Conservation (phyloP, 2,329 filamentous ascomycete species). For the Fusarium sp. region DNA sequence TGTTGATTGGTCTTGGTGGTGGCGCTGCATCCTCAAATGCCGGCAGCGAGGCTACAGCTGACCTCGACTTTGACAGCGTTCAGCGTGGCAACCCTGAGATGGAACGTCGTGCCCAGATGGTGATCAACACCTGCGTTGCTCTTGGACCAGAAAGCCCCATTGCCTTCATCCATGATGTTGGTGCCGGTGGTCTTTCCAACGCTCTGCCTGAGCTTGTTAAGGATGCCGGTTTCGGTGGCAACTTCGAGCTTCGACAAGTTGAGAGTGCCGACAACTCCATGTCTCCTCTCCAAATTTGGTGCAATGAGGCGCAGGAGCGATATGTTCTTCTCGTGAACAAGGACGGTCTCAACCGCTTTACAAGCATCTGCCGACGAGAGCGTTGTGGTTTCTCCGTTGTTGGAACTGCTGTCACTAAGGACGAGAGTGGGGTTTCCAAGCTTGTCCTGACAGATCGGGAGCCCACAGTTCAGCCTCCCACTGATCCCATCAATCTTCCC, state of each 20-base stretch:
- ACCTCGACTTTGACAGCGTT: conserved; percentile 96
- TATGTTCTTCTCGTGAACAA: conserved; percentile 92
- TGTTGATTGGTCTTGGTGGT: conserved; percentile 96
- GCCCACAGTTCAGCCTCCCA: conserved; percentile 73
- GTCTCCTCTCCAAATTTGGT: conserved; percentile 95
- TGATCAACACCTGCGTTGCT: conserved; percentile 92
- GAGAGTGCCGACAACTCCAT: conserved; percentile 91
- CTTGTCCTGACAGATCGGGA: conserved; percentile 86
- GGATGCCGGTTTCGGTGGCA: conserved; percentile 89
- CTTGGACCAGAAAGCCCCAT: conserved; percentile 90
- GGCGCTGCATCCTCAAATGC: conserved; percentile 93
- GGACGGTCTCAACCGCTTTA: conserved; percentile 82
- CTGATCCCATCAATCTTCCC: conserved; percentile 83
- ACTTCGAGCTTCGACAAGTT: conserved; percentile 93
- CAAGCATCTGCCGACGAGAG: conserved; percentile 78
- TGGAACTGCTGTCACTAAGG: conserved; percentile 75
- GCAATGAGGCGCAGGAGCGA: conserved; percentile 95
- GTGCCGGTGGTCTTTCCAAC: conserved; percentile 81
- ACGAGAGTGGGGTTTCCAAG: conserved; percentile 72
- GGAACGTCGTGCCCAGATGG: conserved; percentile 94
- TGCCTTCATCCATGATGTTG: conserved; percentile 96
- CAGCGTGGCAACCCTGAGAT: conserved; percentile 98
- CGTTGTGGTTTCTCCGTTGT: conserved; percentile 94
- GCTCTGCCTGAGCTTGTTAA: conserved; percentile 86
- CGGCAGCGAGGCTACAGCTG: conserved; percentile 87